Evolutionary conservation across 2,329 filamentous ascomycete genomes (phyloP).

Genomic region (Periconia macrospinosa): DNA sequence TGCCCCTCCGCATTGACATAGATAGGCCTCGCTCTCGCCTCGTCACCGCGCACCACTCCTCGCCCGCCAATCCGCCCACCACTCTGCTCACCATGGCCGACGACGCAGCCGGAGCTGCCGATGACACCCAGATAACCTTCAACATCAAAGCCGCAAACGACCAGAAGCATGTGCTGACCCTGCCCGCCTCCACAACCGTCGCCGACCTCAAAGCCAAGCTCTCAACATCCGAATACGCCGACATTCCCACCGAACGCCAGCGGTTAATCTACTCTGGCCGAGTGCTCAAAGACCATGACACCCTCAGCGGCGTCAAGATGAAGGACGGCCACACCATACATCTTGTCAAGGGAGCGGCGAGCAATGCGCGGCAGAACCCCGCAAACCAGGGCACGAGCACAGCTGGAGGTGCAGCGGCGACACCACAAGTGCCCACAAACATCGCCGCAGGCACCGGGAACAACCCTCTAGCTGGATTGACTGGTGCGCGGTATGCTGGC

Average conservation of each 20-base stretch:
- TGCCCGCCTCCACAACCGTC: conserved; percentile 75
- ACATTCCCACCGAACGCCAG: conserved; percentile 84
- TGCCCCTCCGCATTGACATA: conserved; percentile 1
- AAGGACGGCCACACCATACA: conserved; percentile 95
- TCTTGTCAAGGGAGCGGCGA: conserved; percentile 92
- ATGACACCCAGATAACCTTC: conserved; percentile 84
- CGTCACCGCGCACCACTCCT: conserved; percentile 9
- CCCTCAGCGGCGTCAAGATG: conserved; percentile 85
- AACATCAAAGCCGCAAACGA: conserved; percentile 97
- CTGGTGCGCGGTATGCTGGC: conserved; percentile 90
- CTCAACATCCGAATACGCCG: conserved; percentile 76
- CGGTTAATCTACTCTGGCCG: conserved; percentile 96
- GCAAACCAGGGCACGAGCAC: conserved; percentile 51
- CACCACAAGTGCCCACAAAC: conserved; percentile 69
- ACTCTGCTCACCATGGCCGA: conserved; percentile 61
- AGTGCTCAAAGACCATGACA: conserved; percentile 93
- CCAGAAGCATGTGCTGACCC: conserved; percentile 78
- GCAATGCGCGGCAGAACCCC: conserved; percentile 68
- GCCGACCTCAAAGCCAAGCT: conserved; percentile 89
- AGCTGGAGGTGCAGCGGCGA: conserved; percentile 48
- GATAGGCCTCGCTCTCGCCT: neutral
- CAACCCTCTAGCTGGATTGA: conserved; percentile 87
- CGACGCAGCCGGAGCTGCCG: conserved; percentile 54
- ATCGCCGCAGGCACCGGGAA: conserved; percentile 79
- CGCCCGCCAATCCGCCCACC: too few relatives aligned